These are phyloP conservation scores for Syncephalastrum sp. DNA, from an alignment of 371 early-diverging fungal species.

Conservation along the genomic window DNA sequence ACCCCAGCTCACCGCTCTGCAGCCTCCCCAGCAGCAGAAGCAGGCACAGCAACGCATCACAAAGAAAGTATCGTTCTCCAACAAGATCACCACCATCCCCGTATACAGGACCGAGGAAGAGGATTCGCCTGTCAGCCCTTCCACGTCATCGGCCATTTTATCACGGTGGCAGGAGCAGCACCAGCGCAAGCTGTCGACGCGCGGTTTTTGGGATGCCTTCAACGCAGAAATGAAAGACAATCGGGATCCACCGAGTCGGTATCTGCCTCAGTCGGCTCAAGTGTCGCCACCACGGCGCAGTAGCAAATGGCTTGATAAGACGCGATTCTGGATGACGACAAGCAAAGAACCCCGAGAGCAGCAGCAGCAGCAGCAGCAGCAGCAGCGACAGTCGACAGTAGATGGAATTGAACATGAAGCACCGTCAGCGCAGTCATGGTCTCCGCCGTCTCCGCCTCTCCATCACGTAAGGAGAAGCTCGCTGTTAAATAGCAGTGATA, in stretches of 20 bases:
- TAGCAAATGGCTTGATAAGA: too few species aligned
- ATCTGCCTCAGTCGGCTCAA: too few species aligned
- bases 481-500: background rate
- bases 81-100: slow-evolving; percentile 6
- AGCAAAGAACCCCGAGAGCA: background rate
- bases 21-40: background rate
- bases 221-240: slow-evolving; percentile 8
- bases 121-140: background rate
- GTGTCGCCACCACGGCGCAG: too few species aligned
- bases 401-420: background rate
- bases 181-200: slow-evolving; percentile 5
- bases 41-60: background rate
- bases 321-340: too few species aligned
- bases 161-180: slow-evolving; percentile 14
- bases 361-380: slow-evolving; percentile 1
- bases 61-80: slow-evolving; percentile 14
- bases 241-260: background rate
- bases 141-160: slow-evolving; percentile 7
- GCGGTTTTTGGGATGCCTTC: slow-evolving; percentile 16
- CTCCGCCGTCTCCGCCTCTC: background rate
- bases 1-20: slow-evolving; percentile 3
- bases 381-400: background rate
- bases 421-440: background rate
- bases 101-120: slow-evolving; percentile 3
- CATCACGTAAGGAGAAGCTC: slow-evolving; percentile 6